Percentiles rank a stretch among this genome's conserved stretches.
These are phyloP conservation scores for Fusarium pseudoanthophilum DNA, from an alignment of 2,329 filamentous ascomycete species.

Conservation along the genomic window DNA sequence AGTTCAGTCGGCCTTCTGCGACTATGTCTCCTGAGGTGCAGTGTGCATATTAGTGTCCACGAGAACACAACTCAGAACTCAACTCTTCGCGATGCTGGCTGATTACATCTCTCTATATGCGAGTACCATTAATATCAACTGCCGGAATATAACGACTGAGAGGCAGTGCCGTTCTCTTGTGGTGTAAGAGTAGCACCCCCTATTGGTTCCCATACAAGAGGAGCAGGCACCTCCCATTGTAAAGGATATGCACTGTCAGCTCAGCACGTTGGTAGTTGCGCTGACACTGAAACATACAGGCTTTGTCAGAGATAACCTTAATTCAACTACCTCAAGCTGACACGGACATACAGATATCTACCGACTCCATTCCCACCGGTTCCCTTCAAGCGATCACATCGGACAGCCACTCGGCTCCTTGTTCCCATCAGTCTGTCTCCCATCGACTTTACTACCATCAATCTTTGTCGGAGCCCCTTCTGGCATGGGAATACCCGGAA, in stretches of 20 bases:
- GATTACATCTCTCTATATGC: neutral
- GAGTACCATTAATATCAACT: neutral
- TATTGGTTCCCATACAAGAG: constrained; percentile 7
- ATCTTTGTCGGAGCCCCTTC: neutral
- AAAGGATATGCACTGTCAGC: constrained; percentile 1
- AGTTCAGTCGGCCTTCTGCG: too few species aligned
- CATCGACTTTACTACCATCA: neutral
- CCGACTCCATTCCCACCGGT: neutral
- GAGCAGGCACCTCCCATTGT: neutral
- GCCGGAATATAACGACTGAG: neutral
- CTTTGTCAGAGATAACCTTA: constrained; percentile 22
- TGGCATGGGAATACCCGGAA: neutral
- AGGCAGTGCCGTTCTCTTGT: neutral
- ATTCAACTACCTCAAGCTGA: constrained; percentile 4
- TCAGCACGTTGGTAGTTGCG: neutral
- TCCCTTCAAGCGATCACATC: neutral
- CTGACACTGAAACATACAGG: neutral
- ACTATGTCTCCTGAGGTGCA: too few species aligned
- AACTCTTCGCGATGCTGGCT: neutral
- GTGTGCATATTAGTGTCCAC: neutral
- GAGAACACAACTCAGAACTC: neutral
- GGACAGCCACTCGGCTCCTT: neutral
- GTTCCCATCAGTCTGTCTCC: neutral
- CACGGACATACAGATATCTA: neutral
- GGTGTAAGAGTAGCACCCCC: neutral